phyloP scores from a whole-genome alignment of 2,329 filamentous ascomycete species.

The Fusarium tuaranense region DNA sequence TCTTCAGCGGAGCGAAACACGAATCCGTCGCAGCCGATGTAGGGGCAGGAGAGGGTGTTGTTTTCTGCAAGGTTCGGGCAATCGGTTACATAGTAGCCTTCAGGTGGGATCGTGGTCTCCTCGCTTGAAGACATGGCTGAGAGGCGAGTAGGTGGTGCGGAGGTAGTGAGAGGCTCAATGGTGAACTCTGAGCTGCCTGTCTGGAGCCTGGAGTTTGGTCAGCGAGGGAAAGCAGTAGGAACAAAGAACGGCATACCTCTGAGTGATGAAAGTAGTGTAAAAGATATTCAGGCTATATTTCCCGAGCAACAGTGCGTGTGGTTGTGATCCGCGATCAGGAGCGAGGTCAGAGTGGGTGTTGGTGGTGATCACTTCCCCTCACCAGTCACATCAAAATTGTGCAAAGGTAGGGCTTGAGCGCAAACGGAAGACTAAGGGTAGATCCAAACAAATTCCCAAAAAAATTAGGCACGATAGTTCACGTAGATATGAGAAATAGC shows the following conservation, averaged over 20 bases:
- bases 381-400: neutral
- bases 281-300: too few species aligned
- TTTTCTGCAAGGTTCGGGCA: constrained; percentile 29
- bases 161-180: neutral
- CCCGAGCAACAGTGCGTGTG: neutral
- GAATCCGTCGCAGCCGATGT: constrained; percentile 43
- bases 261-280: neutral
- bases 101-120: neutral
- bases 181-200: neutral
- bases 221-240: neutral
- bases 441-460: neutral
- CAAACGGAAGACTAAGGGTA: neutral
- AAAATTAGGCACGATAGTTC: neutral
- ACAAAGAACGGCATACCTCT: neutral
- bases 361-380: neutral
- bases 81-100: constrained; percentile 19
- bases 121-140: neutral
- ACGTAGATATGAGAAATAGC: neutral
- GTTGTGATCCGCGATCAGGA: neutral
- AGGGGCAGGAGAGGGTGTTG: constrained; percentile 37
- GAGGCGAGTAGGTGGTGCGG: neutral
- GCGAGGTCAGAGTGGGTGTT: neutral
- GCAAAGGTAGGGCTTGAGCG: neutral
- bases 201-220: neutral
- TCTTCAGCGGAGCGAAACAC: constrained; percentile 28